These are phyloP conservation scores for Saccharomycopsis fibuligera DNA, from an alignment of 805 yeast genomes.

Conservation along the genomic window DNA sequence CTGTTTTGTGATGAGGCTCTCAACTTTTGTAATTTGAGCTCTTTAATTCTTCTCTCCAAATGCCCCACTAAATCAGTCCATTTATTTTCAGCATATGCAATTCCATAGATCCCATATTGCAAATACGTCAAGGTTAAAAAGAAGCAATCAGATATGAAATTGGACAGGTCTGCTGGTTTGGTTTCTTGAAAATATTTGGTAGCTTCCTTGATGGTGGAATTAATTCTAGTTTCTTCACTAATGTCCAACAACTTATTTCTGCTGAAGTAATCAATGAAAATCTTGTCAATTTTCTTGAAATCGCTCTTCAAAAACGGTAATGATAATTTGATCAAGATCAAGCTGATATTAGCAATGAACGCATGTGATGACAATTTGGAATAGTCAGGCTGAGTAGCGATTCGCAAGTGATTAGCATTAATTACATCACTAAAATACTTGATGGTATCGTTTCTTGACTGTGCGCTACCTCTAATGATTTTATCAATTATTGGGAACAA, in stretches of 20 bases:
- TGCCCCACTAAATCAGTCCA: slow-evolving; percentile 44
- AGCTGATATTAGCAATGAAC: slow-evolving; percentile 69
- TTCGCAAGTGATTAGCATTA: slow-evolving; percentile 80
- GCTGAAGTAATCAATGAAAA: slow-evolving; percentile 64
- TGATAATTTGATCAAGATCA: slow-evolving; percentile 63
- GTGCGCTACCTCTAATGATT: slow-evolving; percentile 65
- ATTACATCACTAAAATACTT: slow-evolving; percentile 65
- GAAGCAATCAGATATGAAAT: slow-evolving; percentile 90
- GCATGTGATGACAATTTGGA: slow-evolving; percentile 68
- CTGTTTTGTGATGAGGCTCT: slow-evolving; percentile 27
- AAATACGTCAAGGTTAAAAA: slow-evolving; percentile 70
- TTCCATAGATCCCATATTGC: slow-evolving; percentile 87
- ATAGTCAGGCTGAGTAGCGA: slow-evolving; percentile 76
- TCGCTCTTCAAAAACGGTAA: slow-evolving; percentile 75
- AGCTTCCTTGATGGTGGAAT: slow-evolving; percentile 69
- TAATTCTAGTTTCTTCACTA: slow-evolving; percentile 74
- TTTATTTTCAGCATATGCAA: slow-evolving; percentile 50
- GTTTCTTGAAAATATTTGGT: slow-evolving; percentile 44
- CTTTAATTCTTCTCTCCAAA: slow-evolving; percentile 42
- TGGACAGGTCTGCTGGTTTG: slow-evolving; percentile 36
- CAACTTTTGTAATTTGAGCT: slow-evolving; percentile 36
- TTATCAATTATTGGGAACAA: slow-evolving; percentile 66
- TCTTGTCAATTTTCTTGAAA: slow-evolving; percentile 65
- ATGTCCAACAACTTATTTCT: slow-evolving; percentile 50
- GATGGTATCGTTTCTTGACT: slow-evolving; percentile 58